Percentiles rank a stretch among this genome's conserved stretches.
Conservation (phyloP, 108 stramenopile species). For the Aurantiochytrium sp. region DNA sequence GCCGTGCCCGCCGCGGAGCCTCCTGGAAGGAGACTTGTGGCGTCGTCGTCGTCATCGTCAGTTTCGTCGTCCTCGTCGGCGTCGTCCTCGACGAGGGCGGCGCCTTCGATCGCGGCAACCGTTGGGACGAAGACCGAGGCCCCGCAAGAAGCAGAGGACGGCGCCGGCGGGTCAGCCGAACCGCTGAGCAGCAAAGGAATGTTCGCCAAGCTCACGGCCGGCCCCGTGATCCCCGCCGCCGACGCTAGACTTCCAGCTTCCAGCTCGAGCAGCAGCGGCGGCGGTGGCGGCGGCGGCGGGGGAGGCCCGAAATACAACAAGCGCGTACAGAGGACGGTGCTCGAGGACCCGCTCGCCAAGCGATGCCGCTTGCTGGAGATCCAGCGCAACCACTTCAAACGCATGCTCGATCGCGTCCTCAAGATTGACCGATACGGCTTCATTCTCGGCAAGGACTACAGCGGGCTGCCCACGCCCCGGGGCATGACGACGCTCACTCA, state of each 20-base stretch:
- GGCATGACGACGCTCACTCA: background rate
- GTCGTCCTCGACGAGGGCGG: no score
- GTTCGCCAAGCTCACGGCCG: no score
- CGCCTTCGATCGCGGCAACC: no score
- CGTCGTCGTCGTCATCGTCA: no score
- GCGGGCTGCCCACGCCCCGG: background rate
- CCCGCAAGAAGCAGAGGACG: no score
- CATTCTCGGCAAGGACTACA: background rate
- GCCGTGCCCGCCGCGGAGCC: no score
- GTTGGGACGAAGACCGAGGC: no score
- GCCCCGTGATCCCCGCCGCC: no score
- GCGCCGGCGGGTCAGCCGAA: no score
- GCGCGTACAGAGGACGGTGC: background rate
- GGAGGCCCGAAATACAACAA: background rate
- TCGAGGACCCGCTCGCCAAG: conserved; percentile 20
- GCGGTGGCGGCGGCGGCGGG: background rate
- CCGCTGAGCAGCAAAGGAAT: no score
- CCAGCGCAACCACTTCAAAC: conserved; percentile 11
- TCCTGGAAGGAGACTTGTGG: no score
- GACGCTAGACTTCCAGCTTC: background rate
- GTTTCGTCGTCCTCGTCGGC: no score
- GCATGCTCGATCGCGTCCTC: background rate
- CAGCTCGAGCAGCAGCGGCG: background rate
- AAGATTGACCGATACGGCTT: background rate
- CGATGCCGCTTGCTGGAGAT: conserved; percentile 4